Evolutionary conservation across 176 grass and related monocot genomes (phyloP).

Genomic region (Cymbopogon citratus): DNA sequence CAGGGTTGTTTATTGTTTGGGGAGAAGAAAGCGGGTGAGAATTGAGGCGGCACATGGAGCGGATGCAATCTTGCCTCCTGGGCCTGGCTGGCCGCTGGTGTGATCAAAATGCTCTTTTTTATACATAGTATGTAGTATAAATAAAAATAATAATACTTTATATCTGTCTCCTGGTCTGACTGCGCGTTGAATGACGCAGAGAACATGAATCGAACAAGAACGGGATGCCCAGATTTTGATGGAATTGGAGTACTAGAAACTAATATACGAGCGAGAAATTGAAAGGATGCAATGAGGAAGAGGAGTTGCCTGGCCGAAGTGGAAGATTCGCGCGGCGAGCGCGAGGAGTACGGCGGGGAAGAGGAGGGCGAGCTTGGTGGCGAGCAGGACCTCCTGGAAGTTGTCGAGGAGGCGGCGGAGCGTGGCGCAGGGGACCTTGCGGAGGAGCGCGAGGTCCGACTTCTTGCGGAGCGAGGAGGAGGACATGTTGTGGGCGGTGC

Average conservation of each 20-base stretch:
- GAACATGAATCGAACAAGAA: background rate
- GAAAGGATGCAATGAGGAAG: no score
- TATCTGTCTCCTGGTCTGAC: background rate
- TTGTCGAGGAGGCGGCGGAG: conserved; percentile 48
- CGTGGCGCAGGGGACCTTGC: conserved; percentile 57
- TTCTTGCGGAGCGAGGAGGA: conserved; percentile 78
- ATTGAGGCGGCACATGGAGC: background rate
- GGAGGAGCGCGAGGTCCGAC: conserved; percentile 57
- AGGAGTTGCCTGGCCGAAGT: conserved; percentile 42
- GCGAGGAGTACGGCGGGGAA: conserved; percentile 68
- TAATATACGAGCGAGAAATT: no score
- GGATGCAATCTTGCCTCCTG: conserved; percentile 1
- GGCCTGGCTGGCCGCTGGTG: background rate
- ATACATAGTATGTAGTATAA: no score
- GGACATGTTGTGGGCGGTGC: conserved; percentile 82
- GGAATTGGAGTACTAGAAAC: no score
- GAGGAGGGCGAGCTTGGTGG: conserved; percentile 76
- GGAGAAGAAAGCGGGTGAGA: background rate
- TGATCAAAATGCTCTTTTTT: background rate
- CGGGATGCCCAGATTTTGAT: no score
- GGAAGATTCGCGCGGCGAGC: conserved; percentile 35
- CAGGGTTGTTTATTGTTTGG: background rate
- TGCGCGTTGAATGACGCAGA: no score
- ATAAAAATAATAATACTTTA: background rate
- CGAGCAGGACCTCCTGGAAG: conserved; percentile 68